A percentile compares a stretch with the other conserved stretches of the same genome.
Evolutionary conservation across 2,329 filamentous ascomycete genomes (phyloP).

Genomic region (Pseudocercospora pini-densiflorae): DNA sequence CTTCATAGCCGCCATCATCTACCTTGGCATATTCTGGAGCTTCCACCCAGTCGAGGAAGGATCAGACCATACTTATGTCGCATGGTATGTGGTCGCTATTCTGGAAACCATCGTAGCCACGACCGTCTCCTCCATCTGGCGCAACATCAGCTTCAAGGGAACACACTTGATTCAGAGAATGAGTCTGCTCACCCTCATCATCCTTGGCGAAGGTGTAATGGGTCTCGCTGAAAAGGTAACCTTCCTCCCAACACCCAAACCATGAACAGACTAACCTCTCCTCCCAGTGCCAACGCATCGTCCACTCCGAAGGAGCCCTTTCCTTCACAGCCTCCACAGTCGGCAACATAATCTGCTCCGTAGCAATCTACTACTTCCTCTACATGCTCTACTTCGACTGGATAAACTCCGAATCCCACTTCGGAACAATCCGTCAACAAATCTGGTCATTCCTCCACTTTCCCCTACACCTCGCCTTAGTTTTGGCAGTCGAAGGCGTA

Average conservation of each 20-base stretch:
- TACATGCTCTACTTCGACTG: conserved; percentile 35
- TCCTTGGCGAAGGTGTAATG: conserved; percentile 47
- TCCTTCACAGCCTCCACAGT: conserved; percentile 33
- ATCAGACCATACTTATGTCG: conserved; percentile 45
- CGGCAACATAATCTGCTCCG: conserved; percentile 40
- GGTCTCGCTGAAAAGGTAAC: conserved; percentile 37
- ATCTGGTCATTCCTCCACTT: conserved; percentile 34
- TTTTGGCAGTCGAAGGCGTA: conserved; percentile 29
- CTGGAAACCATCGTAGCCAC: conserved; percentile 40
- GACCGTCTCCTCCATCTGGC: conserved; percentile 39
- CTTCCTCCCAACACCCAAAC: not conserved
- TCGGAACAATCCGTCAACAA: conserved; percentile 32
- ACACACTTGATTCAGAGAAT: conserved; percentile 45
- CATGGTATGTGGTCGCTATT: conserved; percentile 57
- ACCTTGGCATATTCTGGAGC: conserved; percentile 40
- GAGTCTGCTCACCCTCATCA: conserved; percentile 45
- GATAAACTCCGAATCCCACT: conserved; percentile 25
- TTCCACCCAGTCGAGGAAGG: conserved; percentile 26
- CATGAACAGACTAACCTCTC: not conserved
- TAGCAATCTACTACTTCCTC: conserved; percentile 41
- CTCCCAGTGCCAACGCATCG: conserved; percentile 38
- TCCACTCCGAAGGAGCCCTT: conserved; percentile 32
- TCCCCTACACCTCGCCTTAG: conserved; percentile 28
- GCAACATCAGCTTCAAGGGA: conserved; percentile 45
- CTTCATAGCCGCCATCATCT: conserved; percentile 40